Base-by-base conservation (phyloP, 2,329 filamentous ascomycete species). In the Aspergillus sp. region DNA sequence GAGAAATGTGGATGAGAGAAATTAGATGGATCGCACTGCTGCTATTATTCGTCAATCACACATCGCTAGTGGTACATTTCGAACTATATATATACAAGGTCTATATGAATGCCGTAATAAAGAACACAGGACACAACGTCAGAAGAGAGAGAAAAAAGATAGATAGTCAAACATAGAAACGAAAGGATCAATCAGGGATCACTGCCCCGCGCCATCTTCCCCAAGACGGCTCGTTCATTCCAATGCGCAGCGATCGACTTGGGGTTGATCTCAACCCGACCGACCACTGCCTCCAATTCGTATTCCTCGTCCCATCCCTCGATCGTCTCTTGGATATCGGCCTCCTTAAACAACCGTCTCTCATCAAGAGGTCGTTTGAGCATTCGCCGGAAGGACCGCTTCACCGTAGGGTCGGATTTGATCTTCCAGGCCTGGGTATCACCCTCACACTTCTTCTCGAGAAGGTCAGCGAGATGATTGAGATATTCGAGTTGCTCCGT, bases 251-350 rank as follows among this genome's bases (percentile, higher is more conserved):
- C 42, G 14, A 58, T 56, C 5, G 57, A 52, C 4, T 53, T 45
- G 11, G 50, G 46, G 17, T 61, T 43, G 14, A 49, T 56, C 11
- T 62, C 54, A 36, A 63, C 54, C 1, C 49, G 49, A 14, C 55
- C 58, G 14, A 62, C 49, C 25, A 61, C 51, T 11, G 54, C 53
- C 23, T 67, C 63, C 46, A 68, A 50, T 49, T 67, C 66, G 47
- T 61, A 61, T 47, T 64, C 61, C 55, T 67, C 66, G 43, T 68
- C 64, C 66, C 66, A 68, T 13, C 40, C 17, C 47, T 59, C 56
- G 10, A 66, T 49, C 2, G 44, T 46, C 38, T 55, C 49, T 11
- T 36, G 47, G 14, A 66, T 50, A 38, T 49, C 50, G 5, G 43
- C 16, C 32, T 57, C 20, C 10, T 54, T 51, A 45, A 52, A 63